Base-by-base conservation (phyloP, 441 rosid species). In the Populus hybrid region DNA sequence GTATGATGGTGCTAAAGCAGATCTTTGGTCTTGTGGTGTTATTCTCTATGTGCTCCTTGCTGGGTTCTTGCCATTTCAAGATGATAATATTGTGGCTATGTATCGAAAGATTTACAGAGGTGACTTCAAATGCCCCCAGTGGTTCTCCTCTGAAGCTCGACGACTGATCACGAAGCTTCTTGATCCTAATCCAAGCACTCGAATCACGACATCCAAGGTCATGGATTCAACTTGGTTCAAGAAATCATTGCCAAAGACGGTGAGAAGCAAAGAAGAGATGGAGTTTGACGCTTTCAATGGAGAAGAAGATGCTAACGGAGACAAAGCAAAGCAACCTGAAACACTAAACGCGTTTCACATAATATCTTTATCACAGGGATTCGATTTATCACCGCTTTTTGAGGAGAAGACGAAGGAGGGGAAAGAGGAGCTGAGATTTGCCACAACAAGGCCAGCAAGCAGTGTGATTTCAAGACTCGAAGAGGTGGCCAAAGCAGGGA, bases 21-120 rank as follows among this genome's bases (percentile, higher is more conserved):
- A 94, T 85, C 80, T 92, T 3, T 92, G 96, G 98, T 92, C 98
- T 16, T 94, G 97, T 68, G 98, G 98, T 6, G 98, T 94, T 9
- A 92, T 94, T 54, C 88, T 94, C 3, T 92, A 89, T 28, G 98
- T 92, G 66, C 91, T 94, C 9, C 90, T 94, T 6, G 96, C 96
- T 14, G 98, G 98, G 0, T 94, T 90, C 81, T 73, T 92, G 57
- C 96, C 98, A 0, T 94, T 94, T 71, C 96, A 94, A 32, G 96
- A 94, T 57, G 95, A 91, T 61, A 94, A 94, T 26, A 82, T 94
- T 18, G 89, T 92, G 54, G 84, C 89, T 12, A 91, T 94, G 98
- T 94, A 92, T 78, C 57, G 95, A 80, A 94, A 91, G 85, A 94
- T 94, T 21, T 88, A 92, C 83, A 78, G 87, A 66, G 97, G 98